Percentiles rank a stretch among this genome's conserved stretches.
phyloP scores from a whole-genome alignment of 768 basidiomycete genomes.

The Leucosporidium creatinivorum region DNA sequence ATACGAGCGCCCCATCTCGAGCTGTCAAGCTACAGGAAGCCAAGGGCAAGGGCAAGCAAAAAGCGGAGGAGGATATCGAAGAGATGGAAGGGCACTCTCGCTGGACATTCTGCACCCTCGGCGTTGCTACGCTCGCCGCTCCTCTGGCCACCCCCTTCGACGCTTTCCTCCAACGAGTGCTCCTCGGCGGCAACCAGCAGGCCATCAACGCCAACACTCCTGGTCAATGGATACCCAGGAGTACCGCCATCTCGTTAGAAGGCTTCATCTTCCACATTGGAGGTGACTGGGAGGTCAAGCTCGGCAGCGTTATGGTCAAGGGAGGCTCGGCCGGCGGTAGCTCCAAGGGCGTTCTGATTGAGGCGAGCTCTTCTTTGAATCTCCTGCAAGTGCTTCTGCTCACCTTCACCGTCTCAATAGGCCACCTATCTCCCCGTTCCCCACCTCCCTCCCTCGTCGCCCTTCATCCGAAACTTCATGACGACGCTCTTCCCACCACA shows the following conservation, averaged over 20 bases:
- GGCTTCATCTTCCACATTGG: conserved; percentile 16
- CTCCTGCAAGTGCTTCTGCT: background rate
- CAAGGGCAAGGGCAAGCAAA: conserved; percentile 1
- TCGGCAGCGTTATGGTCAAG: conserved; percentile 26
- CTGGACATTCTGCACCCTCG: conserved; percentile 22
- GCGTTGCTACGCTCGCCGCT: background rate
- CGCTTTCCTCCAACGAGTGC: conserved; percentile 31
- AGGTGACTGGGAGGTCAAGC: conserved; percentile 27
- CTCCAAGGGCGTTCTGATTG: conserved; percentile 17
- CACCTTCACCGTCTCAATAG: background rate
- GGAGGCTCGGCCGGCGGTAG: conserved; percentile 26
- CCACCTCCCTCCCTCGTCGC: conserved; percentile 17
- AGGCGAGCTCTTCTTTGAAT: conserved; percentile 1
- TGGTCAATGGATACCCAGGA: conserved; percentile 20
- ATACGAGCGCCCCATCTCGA: conserved; percentile 7
- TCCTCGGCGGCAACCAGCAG: conserved; percentile 9
- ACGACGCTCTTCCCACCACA: conserved; percentile 68
- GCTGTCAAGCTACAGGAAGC: background rate
- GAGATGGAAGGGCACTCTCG: background rate
- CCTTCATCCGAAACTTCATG: conserved; percentile 65
- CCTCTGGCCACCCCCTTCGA: conserved; percentile 17
- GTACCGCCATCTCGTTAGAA: conserved; percentile 19
- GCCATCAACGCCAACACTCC: background rate
- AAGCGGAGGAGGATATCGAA: background rate
- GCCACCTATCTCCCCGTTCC: conserved; percentile 25